A percentile compares a stretch with the other conserved stretches of the same genome.
Evolutionary conservation across 2,329 filamentous ascomycete genomes (phyloP).

Genomic region (Xylaria sp.): DNA sequence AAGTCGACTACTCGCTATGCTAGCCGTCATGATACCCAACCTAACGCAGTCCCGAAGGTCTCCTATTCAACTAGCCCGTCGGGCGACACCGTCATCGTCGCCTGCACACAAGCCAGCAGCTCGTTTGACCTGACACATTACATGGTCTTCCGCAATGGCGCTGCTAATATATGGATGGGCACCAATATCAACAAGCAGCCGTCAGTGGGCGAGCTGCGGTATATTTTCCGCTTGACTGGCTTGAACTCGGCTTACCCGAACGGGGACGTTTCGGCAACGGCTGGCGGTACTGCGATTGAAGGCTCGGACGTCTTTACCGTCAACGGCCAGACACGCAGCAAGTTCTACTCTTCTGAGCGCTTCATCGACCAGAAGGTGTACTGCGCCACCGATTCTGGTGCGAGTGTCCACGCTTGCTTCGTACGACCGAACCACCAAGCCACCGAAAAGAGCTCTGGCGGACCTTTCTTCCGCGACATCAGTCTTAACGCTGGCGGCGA

Average conservation of each 20-base stretch:
- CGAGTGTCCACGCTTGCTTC: constrained; percentile 40
- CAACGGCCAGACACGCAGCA: constrained; percentile 61
- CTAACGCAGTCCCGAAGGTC: constrained; percentile 45
- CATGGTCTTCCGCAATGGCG: constrained; percentile 55
- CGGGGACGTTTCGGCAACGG: constrained; percentile 53
- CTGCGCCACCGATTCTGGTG: constrained; percentile 48
- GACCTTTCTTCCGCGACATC: constrained; percentile 62
- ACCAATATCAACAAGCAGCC: constrained; percentile 57
- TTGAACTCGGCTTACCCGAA: constrained; percentile 49
- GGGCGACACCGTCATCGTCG: constrained; percentile 58
- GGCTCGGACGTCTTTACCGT: constrained; percentile 55
- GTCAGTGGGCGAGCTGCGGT: constrained; percentile 56
- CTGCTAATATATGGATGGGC: constrained; percentile 56
- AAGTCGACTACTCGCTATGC: constrained; percentile 45
- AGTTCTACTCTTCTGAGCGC: constrained; percentile 65
- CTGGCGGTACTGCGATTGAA: constrained; percentile 54
- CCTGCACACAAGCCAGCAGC: constrained; percentile 55
- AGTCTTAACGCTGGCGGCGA: constrained; percentile 60
- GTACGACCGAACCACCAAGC: constrained; percentile 47
- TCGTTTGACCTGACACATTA: constrained; percentile 56
- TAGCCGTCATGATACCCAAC: constrained; percentile 33
- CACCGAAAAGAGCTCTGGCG: constrained; percentile 63
- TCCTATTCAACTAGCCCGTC: constrained; percentile 35
- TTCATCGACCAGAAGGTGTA: constrained; percentile 66
- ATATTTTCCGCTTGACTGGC: constrained; percentile 48